These are phyloP conservation scores for Cryptomeria japonica DNA, from an alignment of 75 land plant species.

Conservation along the genomic window DNA sequence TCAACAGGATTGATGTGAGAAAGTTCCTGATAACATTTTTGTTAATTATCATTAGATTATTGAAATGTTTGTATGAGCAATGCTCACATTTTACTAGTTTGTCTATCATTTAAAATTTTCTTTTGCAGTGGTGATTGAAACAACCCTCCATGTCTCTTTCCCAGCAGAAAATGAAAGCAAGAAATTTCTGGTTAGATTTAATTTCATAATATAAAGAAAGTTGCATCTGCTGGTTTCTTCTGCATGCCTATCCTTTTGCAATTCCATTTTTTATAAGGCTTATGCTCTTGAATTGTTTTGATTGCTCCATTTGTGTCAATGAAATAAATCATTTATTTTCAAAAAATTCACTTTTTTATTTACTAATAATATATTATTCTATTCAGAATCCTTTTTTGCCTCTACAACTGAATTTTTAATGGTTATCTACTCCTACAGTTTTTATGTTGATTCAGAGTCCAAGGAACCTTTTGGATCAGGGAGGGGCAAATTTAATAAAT, in stretches of 20 bases:
- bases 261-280: background rate
- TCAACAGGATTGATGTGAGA: background rate
- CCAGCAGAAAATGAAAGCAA: background rate
- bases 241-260: background rate
- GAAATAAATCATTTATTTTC: background rate
- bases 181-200: background rate
- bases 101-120: background rate
- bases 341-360: background rate
- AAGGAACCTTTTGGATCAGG: constrained; percentile 27
- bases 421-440: constrained; percentile 18
- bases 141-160: background rate
- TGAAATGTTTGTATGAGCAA: background rate
- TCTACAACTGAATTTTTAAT: background rate
- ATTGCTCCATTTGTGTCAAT: background rate
- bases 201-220: background rate
- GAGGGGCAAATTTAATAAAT: constrained; percentile 23
- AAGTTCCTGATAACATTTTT: background rate
- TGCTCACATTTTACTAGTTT: background rate
- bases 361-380: background rate
- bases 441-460: constrained; percentile 37
- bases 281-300: background rate
- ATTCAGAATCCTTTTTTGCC: background rate
- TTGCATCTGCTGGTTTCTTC: background rate
- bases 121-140: background rate
- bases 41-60: background rate